Conservation (phyloP, 1,139 yeast genomes). For the Pichia sp. region DNA sequence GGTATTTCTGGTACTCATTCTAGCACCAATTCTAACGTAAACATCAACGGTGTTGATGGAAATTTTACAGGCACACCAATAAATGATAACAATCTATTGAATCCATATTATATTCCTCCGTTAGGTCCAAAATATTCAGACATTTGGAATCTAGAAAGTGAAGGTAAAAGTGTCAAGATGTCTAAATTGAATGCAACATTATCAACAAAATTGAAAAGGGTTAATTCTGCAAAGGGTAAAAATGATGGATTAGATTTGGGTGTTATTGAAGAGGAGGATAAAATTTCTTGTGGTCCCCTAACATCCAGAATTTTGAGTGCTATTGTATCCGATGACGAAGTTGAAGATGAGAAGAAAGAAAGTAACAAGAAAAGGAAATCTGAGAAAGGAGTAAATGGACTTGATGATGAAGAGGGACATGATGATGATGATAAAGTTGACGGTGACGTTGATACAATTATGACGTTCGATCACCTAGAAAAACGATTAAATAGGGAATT, state of each 20-base stretch:
- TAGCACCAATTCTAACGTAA: background rate
- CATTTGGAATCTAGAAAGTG: constrained; percentile 81
- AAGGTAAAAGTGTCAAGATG: constrained; percentile 14
- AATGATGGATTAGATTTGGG: background rate
- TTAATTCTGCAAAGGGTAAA: constrained; percentile 51
- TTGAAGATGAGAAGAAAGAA: background rate
- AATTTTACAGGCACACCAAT: background rate
- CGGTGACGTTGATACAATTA: constrained; percentile 11
- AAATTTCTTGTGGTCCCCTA: constrained; percentile 85
- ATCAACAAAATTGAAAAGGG: constrained; percentile 29
- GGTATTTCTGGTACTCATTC: too few species aligned
- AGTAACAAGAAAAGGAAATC: background rate
- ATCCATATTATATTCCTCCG: constrained; percentile 70
- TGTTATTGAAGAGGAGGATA: constrained; percentile 53
- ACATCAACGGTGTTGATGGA: background rate
- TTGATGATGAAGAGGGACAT: background rate
- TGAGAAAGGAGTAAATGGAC: background rate
- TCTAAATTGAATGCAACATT: constrained; percentile 8
- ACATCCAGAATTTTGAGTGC: constrained; percentile 84
- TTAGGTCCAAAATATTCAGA: constrained; percentile 78
- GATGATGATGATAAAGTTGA: background rate
- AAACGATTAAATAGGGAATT: constrained; percentile 83
- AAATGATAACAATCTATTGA: background rate
- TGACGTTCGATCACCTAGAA: constrained; percentile 77
- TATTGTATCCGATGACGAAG: constrained; percentile 36